phyloP scores from a whole-genome alignment of 805 yeast species.

The Monosporozyma servazzii region DNA sequence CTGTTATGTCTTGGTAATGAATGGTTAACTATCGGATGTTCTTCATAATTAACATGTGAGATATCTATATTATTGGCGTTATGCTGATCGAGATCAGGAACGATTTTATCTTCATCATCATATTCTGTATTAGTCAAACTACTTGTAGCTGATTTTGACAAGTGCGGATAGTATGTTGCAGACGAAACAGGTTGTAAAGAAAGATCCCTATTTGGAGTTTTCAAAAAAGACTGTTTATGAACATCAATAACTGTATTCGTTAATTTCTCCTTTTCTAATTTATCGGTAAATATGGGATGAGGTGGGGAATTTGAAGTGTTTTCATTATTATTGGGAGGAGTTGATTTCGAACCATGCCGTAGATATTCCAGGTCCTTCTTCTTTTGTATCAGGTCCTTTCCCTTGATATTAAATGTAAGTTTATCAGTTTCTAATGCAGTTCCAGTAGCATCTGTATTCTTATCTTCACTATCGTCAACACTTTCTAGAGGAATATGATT shows the following conservation, averaged over 20 bases:
- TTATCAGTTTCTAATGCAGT: neutral
- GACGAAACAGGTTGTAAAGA: slow-evolving; percentile 53
- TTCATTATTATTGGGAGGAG: neutral
- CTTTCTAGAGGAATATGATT: neutral
- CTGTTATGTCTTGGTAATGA: neutral
- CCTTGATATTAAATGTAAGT: neutral
- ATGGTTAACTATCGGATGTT: neutral
- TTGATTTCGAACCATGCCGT: neutral
- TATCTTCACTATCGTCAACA: neutral
- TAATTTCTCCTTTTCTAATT: slow-evolving; percentile 1
- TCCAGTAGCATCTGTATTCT: neutral
- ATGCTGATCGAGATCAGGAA: neutral
- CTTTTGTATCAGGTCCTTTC: neutral
- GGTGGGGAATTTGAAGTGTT: neutral
- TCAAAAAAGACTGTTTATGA: neutral
- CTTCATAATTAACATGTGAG: neutral
- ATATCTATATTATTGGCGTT: neutral
- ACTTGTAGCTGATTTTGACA: slow-evolving; percentile 29
- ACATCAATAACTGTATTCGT: neutral
- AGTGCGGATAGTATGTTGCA: slow-evolving; percentile 65
- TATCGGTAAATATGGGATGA: neutral
- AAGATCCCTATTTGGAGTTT: slow-evolving; percentile 5
- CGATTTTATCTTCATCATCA: neutral
- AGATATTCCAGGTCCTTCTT: neutral
- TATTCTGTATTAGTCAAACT: slow-evolving; percentile 3